Percentiles rank a stretch among this genome's conserved stretches.
Evolutionary conservation across 1,284 basidiomycete genomes (phyloP).

Genomic region (Pterulicium gracile): DNA sequence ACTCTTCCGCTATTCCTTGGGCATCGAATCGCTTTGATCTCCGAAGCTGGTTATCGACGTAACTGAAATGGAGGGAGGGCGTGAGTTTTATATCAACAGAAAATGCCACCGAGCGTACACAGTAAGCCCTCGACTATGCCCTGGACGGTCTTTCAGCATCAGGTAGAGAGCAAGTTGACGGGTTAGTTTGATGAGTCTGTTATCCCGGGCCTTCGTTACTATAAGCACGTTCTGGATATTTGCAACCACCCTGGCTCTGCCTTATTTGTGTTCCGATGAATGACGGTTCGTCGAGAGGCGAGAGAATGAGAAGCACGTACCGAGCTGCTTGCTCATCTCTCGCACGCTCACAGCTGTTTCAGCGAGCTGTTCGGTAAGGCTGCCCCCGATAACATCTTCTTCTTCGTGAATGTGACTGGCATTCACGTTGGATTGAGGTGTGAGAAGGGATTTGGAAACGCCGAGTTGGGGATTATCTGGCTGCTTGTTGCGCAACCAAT

Average conservation of each 20-base stretch:
- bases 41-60: conserved; percentile 93
- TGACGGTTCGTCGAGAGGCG: background rate
- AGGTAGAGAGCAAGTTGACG: conserved; percentile 91
- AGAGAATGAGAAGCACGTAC: conserved; percentile 34
- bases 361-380: conserved; percentile 85
- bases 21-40: conserved; percentile 92
- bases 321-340: conserved; percentile 98
- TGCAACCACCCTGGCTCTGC: conserved; percentile 84
- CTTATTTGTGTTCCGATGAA: no score
- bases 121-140: conserved; percentile 57
- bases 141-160: conserved; percentile 68
- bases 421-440: conserved; percentile 8
- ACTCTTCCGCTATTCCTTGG: conserved; percentile 73
- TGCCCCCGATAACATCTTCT: conserved; percentile 60
- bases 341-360: conserved; percentile 96
- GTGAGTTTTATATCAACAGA: no score
- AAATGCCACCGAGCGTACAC: conserved; percentile 48
- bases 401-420: conserved; percentile 24
- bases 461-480: conserved; percentile 8
- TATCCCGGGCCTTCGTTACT: conserved; percentile 97
- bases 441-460: background rate
- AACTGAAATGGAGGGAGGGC: conserved; percentile 38
- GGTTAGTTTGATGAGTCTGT: conserved; percentile 90
- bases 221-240: conserved; percentile 92
- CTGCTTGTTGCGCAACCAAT: conserved; percentile 52